Percentiles rank a stretch among this genome's conserved stretches.
Conservation (phyloP, 352 stramenopile species). For the Pythium sp. region DNA sequence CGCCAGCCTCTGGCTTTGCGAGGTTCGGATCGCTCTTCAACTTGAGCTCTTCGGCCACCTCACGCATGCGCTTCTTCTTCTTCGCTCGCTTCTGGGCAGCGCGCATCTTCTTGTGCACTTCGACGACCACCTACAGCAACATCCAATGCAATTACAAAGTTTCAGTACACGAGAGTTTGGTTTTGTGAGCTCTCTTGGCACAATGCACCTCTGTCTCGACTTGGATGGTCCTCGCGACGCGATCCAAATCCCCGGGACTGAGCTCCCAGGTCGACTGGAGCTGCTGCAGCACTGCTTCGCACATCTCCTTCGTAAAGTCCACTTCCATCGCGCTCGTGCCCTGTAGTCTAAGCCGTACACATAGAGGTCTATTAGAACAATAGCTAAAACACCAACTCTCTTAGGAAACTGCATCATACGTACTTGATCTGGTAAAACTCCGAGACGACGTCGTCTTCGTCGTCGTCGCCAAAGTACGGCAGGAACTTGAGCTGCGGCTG, state of each 20-base stretch:
- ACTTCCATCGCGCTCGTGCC: slow-evolving; percentile 65
- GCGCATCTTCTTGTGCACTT: slow-evolving; percentile 63
- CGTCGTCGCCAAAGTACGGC: slow-evolving; percentile 78
- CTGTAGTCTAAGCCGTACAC: slow-evolving; percentile 36
- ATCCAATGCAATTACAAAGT: background rate
- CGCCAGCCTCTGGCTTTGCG: background rate
- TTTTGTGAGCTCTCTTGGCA: background rate
- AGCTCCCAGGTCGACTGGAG: slow-evolving; percentile 76
- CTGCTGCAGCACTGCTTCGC: slow-evolving; percentile 55
- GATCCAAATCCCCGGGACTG: slow-evolving; percentile 47
- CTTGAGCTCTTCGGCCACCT: slow-evolving; percentile 18
- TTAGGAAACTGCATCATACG: slow-evolving; percentile 9
- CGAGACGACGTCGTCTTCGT: slow-evolving; percentile 79
- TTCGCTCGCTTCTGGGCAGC: slow-evolving; percentile 31
- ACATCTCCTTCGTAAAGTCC: slow-evolving; percentile 75
- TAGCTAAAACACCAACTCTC: background rate
- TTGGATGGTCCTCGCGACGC: slow-evolving; percentile 57
- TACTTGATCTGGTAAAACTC: slow-evolving; percentile 86
- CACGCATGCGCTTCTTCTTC: slow-evolving; percentile 32
- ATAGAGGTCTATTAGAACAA: background rate
- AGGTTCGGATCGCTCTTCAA: slow-evolving; percentile 5
- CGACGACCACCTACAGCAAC: slow-evolving; percentile 37
- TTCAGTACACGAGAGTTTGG: background rate
- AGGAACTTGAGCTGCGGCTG: slow-evolving; percentile 73
- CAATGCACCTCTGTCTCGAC: slow-evolving; percentile 43